A percentile compares a stretch with the other conserved stretches of the same genome.
phyloP scores from a whole-genome alignment of 768 basidiomycete genomes.

The Lactarius sp. region DNA sequence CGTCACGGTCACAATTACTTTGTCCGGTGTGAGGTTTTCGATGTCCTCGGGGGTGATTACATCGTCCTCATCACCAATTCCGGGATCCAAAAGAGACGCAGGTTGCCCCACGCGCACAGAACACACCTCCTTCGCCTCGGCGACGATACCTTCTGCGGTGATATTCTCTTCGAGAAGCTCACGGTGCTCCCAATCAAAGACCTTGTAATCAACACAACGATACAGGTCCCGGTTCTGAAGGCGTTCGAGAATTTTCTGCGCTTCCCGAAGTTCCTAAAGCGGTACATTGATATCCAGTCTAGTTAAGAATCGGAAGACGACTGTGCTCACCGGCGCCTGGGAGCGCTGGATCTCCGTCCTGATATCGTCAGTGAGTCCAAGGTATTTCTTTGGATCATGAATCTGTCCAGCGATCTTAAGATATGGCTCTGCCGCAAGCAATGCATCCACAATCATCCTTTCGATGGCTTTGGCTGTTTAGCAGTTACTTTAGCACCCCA shows the following conservation, averaged over 20 bases:
- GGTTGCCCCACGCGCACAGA: background rate
- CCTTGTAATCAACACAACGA: constrained; percentile 61
- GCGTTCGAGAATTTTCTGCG: constrained; percentile 59
- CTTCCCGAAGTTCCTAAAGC: constrained; percentile 50
- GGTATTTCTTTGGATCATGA: constrained; percentile 51
- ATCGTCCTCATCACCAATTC: constrained; percentile 17
- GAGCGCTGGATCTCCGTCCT: constrained; percentile 54
- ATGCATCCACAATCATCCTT: constrained; percentile 78
- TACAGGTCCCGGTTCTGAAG: constrained; percentile 64
- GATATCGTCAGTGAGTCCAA: constrained; percentile 67
- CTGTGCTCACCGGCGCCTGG: constrained; percentile 41
- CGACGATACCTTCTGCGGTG: constrained; percentile 37
- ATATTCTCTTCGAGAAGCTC: constrained; percentile 29
- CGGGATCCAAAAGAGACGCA: background rate
- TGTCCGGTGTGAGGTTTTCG: constrained; percentile 37
- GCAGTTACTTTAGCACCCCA: background rate
- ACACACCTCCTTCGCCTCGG: constrained; percentile 28
- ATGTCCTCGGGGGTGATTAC: constrained; percentile 28
- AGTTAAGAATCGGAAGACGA: background rate
- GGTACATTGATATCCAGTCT: constrained; percentile 2
- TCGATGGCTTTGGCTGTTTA: constrained; percentile 69
- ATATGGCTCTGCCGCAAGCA: constrained; percentile 61
- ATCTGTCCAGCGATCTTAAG: constrained; percentile 57
- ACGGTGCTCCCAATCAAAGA: constrained; percentile 36
- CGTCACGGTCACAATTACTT: constrained; percentile 61